Conservation (phyloP, 139 green algal species). For the Picochlorum sp. region DNA sequence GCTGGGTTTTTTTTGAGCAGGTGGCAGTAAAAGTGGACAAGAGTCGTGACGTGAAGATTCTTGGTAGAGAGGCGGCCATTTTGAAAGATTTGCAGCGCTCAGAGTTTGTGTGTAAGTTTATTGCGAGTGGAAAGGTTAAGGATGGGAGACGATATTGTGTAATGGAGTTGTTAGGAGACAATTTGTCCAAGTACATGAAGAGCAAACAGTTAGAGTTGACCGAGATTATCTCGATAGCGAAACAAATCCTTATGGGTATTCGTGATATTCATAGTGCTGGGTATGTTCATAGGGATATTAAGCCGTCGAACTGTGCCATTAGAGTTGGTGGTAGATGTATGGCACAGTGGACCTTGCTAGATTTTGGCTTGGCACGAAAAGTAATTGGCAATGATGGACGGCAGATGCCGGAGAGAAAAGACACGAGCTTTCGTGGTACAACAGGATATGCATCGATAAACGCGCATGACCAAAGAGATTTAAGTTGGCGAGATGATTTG, state of each 20-base stretch:
- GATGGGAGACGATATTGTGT: slow-evolving; percentile 59
- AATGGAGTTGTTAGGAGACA: slow-evolving; percentile 76
- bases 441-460: slow-evolving; percentile 70
- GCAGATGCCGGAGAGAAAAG: slow-evolving; percentile 36
- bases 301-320: slow-evolving; percentile 74
- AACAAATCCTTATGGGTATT: slow-evolving; percentile 42
- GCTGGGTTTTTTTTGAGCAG: slow-evolving; percentile 18
- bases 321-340: background rate
- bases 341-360: slow-evolving; percentile 51
- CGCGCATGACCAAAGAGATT: slow-evolving; percentile 48
- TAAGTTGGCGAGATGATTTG: slow-evolving; percentile 76
- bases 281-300: slow-evolving; percentile 73
- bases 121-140: slow-evolving; percentile 22
- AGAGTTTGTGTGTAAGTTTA: slow-evolving; percentile 29
- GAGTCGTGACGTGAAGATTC: slow-evolving; percentile 33
- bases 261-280: slow-evolving; percentile 50
- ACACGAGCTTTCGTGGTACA: slow-evolving; percentile 64
- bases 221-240: slow-evolving; percentile 14
- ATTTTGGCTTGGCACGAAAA: slow-evolving; percentile 64
- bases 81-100: slow-evolving; percentile 32
- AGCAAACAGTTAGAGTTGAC: slow-evolving; percentile 18
- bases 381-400: slow-evolving; percentile 35
- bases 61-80: slow-evolving; percentile 45
- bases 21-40: slow-evolving; percentile 59
- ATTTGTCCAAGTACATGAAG: slow-evolving; percentile 52